These are phyloP conservation scores for Xanthoconium purpureum DNA, from an alignment of 768 basidiomycete species.

Conservation along the genomic window DNA sequence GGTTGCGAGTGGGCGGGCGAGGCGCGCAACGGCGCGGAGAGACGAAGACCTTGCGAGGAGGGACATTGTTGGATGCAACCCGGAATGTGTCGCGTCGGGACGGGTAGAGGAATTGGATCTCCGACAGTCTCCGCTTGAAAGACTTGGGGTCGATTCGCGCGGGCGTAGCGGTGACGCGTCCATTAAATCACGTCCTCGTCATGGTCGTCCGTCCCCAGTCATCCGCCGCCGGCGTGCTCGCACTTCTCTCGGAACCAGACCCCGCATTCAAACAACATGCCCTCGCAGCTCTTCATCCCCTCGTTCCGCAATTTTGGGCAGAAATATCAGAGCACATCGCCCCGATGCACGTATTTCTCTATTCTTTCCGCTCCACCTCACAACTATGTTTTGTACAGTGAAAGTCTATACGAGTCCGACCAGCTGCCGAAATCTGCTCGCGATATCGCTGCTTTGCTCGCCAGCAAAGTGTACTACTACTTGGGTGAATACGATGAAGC, in stretches of 20 bases:
- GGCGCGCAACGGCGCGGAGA: conserved; percentile 43
- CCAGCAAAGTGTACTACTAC: conserved; percentile 99
- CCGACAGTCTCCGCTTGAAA: conserved; percentile 32
- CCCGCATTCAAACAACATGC: conserved; percentile 88
- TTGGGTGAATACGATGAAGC: conserved; percentile 95
- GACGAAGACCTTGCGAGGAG: conserved; percentile 44
- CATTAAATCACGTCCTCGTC: conserved; percentile 3
- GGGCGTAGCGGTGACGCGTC: conserved; percentile 47
- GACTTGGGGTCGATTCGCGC: conserved; percentile 17
- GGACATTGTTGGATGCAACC: conserved; percentile 39
- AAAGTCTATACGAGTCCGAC: conserved; percentile 83
- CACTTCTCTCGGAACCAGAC: conserved; percentile 87
- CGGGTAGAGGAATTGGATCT: conserved; percentile 12
- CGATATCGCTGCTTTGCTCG: conserved; percentile 82
- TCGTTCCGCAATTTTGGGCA: conserved; percentile 96
- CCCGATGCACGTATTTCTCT: conserved; percentile 62
- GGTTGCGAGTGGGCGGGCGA: conserved; percentile 36
- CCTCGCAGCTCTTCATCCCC: conserved; percentile 71
- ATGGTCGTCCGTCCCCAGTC: conserved; percentile 77
- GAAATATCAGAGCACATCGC: conserved; percentile 96
- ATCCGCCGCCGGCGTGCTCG: conserved; percentile 86
- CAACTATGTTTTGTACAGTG: conserved; percentile 47
- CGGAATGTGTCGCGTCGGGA: conserved; percentile 30
- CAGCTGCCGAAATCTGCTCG: conserved; percentile 72
- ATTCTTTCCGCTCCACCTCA: conserved; percentile 8